phyloP scores from a whole-genome alignment of 345 rosid species.

The Pistacia atlantica region DNA sequence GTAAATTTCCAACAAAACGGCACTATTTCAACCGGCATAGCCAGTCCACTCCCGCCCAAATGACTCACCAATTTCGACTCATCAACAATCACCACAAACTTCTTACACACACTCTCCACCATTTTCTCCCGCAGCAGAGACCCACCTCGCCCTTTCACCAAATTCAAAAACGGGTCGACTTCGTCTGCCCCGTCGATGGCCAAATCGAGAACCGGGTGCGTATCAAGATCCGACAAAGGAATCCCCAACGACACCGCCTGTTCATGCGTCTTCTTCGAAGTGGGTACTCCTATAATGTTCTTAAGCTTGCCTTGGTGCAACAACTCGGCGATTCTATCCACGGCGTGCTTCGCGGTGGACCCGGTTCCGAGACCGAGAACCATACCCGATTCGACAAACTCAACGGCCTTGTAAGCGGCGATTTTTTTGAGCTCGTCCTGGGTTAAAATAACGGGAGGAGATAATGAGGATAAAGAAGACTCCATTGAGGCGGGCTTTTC shows the following conservation, averaged over 20 bases:
- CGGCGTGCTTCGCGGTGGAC: constrained; percentile 94
- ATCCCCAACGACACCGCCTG: constrained; percentile 85
- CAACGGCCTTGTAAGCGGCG: constrained; percentile 92
- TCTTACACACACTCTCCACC: constrained; percentile 81
- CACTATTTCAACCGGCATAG: constrained; percentile 85
- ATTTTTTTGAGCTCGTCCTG: constrained; percentile 82
- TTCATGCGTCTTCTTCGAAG: constrained; percentile 70
- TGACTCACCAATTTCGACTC: constrained; percentile 63
- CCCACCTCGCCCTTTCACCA: constrained; percentile 95
- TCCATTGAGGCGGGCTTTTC: constrained; percentile 39
- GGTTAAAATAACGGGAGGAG: constrained; percentile 39
- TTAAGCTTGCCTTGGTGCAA: constrained; percentile 66
- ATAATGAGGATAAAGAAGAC: constrained; percentile 8
- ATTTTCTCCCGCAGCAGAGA: constrained; percentile 90
- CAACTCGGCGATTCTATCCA: constrained; percentile 86
- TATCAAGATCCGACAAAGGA: constrained; percentile 80
- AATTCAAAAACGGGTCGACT: constrained; percentile 75
- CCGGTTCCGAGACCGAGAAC: constrained; percentile 96
- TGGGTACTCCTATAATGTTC: constrained; percentile 80
- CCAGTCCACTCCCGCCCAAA: constrained; percentile 74
- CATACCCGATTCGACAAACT: constrained; percentile 95
- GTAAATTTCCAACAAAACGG: constrained; percentile 87
- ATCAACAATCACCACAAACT: constrained; percentile 76
- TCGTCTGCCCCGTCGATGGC: constrained; percentile 99
- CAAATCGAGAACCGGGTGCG: constrained; percentile 68